Percentiles rank a stretch among this genome's conserved stretches.
phyloP scores from a whole-genome alignment of 768 basidiomycete species.

The Mycena polygramma region DNA sequence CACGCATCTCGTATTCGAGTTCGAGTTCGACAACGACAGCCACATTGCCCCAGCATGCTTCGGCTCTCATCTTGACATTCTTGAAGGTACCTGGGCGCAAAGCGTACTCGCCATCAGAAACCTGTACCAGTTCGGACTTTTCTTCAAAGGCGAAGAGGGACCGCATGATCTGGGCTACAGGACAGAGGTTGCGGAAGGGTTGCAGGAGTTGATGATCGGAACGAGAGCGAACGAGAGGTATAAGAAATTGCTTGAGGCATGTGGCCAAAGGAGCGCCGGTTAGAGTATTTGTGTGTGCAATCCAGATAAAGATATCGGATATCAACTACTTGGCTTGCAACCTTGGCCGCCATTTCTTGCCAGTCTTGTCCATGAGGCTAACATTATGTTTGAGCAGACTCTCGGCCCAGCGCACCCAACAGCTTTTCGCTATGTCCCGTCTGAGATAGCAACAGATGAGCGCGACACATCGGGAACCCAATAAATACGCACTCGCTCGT shows the following conservation, averaged over 20 bases:
- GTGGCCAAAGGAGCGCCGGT: too few relatives aligned
- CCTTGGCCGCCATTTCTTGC: too few relatives aligned
- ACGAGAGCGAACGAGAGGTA: neutral
- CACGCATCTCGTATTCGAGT: neutral
- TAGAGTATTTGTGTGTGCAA: neutral
- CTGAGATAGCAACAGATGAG: too few relatives aligned
- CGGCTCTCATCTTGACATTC: neutral
- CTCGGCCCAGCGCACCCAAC: too few relatives aligned
- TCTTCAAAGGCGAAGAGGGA: neutral
- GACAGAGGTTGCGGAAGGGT: neutral
- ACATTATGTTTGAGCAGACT: too few relatives aligned
- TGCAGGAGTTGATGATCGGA: slow-evolving; percentile 5
- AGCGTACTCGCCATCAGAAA: neutral
- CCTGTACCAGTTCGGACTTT: neutral
- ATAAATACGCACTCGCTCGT: slow-evolving; percentile 9
- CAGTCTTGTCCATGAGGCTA: too few relatives aligned
- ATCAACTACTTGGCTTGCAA: too few relatives aligned
- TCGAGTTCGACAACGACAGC: neutral
- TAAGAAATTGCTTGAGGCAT: neutral
- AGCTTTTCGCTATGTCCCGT: too few relatives aligned
- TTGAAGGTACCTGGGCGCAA: neutral
- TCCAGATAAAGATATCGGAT: too few relatives aligned
- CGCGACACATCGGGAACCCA: too few relatives aligned
- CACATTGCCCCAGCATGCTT: too few relatives aligned
- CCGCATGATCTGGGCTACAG: neutral